Base-by-base conservation (phyloP, 768 basidiomycete species). In the Amanita phalloides region DNA sequence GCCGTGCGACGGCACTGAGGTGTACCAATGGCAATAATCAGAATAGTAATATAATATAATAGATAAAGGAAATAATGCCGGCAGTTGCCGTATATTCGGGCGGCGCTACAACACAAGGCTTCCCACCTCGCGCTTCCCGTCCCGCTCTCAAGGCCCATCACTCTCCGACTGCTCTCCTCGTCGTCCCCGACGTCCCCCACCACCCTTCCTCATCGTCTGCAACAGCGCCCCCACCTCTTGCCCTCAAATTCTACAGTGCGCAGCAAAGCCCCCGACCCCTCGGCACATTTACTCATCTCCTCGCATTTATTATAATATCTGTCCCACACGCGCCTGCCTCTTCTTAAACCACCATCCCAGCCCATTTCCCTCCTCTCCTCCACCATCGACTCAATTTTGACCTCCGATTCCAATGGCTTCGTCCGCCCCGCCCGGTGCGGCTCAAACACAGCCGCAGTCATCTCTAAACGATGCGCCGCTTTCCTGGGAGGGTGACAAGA, bases 401-500 rank as follows among this genome's bases (percentile, higher is more conserved):
- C 37, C 32, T 32, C 5, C 36, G 36, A 47, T 49, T 45, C 30
- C 49, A 36, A 48, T 39, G 37, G 37, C 50, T 26, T 42, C 49
- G 46, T 54, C 43, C 44, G 45, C 41, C 45, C 45, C 49, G n/a
- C 26, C 48, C 14, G 48, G 36, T 32, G 33, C 39, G 37, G 44
- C 43, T 41, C 60, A 59, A 52, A 56, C 55, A 51, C 56, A 56
- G 39, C 59, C 54, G 20, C 58, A 48, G 44, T 45, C 58, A 21
- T 57, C 60, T 23, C 58, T 56, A 28, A 48, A 59, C 46, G 58
- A 62, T 36, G 56, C 58, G 36, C 48, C 55, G 36, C 62, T 81
- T 20, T 79, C 82, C 54, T 90, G 88, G 88, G 88, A 90, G 62
- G 87, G 86, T 51, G 88, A 90, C 71, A 84, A 74, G 69, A 90